phyloP scores from a whole-genome alignment of 805 yeast species.

The Isabelozyma heimii region DNA sequence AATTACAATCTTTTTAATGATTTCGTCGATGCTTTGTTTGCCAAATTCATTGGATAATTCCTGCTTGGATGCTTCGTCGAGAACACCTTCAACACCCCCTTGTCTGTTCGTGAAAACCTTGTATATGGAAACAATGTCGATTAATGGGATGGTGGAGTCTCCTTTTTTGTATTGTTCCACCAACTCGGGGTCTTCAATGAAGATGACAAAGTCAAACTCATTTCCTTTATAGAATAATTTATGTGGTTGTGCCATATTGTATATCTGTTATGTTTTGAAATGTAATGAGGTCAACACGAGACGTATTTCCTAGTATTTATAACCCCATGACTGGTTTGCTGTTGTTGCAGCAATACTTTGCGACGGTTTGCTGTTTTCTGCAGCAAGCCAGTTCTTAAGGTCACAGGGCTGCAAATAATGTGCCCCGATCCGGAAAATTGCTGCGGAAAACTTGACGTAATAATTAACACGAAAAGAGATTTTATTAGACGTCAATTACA shows the following conservation, averaged over 20 bases:
- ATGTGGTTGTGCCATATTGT: conserved; percentile 19
- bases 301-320: too few relatives aligned
- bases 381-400: neutral
- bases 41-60: conserved; percentile 73
- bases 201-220: conserved; percentile 61
- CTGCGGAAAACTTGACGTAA: neutral
- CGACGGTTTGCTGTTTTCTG: neutral
- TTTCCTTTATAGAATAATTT: conserved; percentile 67
- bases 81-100: conserved; percentile 71
- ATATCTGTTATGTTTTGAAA: too few relatives aligned
- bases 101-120: conserved; percentile 60
- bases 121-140: conserved; percentile 61
- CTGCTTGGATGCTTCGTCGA: conserved; percentile 67
- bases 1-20: conserved; percentile 55
- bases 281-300: too few relatives aligned
- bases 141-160: conserved; percentile 54
- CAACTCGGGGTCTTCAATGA: conserved; percentile 53
- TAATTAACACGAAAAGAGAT: neutral
- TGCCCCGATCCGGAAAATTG: neutral
- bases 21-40: conserved; percentile 49
- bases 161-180: conserved; percentile 48
- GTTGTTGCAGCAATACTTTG: too few relatives aligned
- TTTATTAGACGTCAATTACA: neutral
- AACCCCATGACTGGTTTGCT: too few relatives aligned
- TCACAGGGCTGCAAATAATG: neutral